Evolutionary conservation across 345 rosid species (phyloP).

Genomic region (Sapria himalayana): DNA sequence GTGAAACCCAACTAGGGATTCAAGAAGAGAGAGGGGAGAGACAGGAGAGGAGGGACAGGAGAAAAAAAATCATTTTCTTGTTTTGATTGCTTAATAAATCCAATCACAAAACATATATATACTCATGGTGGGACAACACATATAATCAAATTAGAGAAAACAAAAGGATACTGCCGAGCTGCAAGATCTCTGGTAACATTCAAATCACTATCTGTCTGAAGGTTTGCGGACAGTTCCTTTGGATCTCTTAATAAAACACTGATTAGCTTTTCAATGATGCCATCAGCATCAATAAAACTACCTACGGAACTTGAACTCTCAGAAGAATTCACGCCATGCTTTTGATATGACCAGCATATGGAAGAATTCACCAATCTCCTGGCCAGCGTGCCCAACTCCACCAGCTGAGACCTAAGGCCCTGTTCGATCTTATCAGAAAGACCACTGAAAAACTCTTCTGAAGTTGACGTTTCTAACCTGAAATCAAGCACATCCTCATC

Average conservation of each 20-base stretch:
- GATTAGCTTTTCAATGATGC: slow-evolving; percentile 19
- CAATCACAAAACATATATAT: too few relatives aligned
- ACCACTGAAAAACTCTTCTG: slow-evolving; percentile 32
- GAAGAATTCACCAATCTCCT: slow-evolving; percentile 53
- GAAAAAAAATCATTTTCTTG: too few relatives aligned
- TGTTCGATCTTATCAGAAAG: slow-evolving; percentile 41
- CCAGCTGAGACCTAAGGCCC: slow-evolving; percentile 59
- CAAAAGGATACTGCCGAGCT: slow-evolving; percentile 72
- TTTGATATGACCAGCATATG: slow-evolving; percentile 36
- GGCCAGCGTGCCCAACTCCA: slow-evolving; percentile 58
- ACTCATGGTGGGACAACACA: too few relatives aligned
- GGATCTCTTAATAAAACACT: slow-evolving; percentile 52
- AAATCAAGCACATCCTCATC: slow-evolving; percentile 25
- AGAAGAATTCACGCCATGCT: slow-evolving; percentile 15
- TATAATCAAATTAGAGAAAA: too few relatives aligned
- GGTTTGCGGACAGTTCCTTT: slow-evolving; percentile 36
- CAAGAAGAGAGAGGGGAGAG: too few relatives aligned
- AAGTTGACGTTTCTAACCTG: slow-evolving; percentile 25
- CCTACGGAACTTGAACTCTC: slow-evolving; percentile 18
- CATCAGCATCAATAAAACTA: slow-evolving; percentile 13
- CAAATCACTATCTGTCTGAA: slow-evolving; percentile 19
- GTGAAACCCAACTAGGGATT: too few relatives aligned
- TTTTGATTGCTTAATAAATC: too few relatives aligned
- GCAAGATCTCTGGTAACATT: too few relatives aligned
- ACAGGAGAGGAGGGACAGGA: too few relatives aligned